Base-by-base conservation (phyloP, 1,284 basidiomycete species). In the Stygiomarasmius scandens region DNA sequence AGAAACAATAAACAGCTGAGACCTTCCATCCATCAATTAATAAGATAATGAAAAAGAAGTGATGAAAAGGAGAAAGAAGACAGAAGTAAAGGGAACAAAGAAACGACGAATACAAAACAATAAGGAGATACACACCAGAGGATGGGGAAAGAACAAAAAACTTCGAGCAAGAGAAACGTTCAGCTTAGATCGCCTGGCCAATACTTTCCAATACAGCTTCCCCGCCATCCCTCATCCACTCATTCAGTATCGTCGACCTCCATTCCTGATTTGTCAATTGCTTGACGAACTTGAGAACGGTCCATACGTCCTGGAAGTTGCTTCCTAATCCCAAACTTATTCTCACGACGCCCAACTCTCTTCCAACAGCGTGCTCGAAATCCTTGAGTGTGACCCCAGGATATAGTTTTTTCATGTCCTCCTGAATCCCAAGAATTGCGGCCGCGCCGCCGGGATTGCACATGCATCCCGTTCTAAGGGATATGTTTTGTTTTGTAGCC, bases 401-500 rank as follows among this genome's bases (percentile, higher is more conserved):
- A 58, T 80, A 82, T 0, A 91, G 76, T 14, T 69, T 71, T n/a
- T 76, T 72, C 89, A 92, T 92, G 58, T 85, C 78, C n/a, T 80
- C 76, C 58, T 84, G 73, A 32, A 92, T 80, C 0, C 85, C 87
- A 2, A 92, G 78, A 4, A 91, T 74, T 2, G 85, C 81, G 0
- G 89, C 85, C 0, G 89, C 88, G 11, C 85, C 90, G 6, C 91
- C 91, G 3, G 91, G 89, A 61, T 93, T 93, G 66, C 92, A 93
- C 81, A 93, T 87, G 67, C 91, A 93, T 0, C 91, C 91, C 1
- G 90, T 90, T 44, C 91, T 83, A 16, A 93, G 72, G 11, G 90
- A 90, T 59, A 93, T 86, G 54, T 78, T 81, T 55, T 81, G 77
- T 53, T 73, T 75, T 6, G 87, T 80, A 0, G 91, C 88, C 2